Conservation (phyloP, 1,139 yeast species). For the Pichia sp. region DNA sequence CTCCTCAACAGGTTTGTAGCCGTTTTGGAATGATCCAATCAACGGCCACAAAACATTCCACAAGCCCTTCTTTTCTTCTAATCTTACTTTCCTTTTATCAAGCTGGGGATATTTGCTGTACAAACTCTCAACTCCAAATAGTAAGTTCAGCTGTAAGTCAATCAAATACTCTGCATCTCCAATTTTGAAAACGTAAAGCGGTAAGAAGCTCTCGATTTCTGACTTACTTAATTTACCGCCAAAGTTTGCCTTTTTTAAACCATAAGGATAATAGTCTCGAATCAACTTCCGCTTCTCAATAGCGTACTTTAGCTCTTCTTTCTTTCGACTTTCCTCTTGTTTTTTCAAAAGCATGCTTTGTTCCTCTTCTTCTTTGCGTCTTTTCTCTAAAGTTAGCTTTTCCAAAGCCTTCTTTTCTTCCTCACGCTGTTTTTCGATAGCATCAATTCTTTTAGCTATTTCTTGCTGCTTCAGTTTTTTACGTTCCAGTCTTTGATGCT, state of each 20-base stretch:
- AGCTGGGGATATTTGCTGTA: slow-evolving; percentile 30
- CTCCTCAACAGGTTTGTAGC: slow-evolving; percentile 14
- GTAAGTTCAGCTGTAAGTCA: slow-evolving; percentile 62
- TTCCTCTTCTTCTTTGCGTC: slow-evolving; percentile 34
- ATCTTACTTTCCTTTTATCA: slow-evolving; percentile 29
- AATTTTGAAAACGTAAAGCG: slow-evolving; percentile 43
- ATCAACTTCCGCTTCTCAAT: slow-evolving; percentile 39
- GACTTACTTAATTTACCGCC: slow-evolving; percentile 27
- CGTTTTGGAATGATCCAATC: slow-evolving; percentile 39
- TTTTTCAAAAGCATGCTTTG: slow-evolving; percentile 31
- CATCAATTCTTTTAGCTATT: slow-evolving; percentile 34
- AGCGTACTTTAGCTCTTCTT: slow-evolving; percentile 36
- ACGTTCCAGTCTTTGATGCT: slow-evolving; percentile 32
- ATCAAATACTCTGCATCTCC: slow-evolving; percentile 45
- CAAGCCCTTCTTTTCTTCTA: slow-evolving; percentile 42
- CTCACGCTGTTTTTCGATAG: slow-evolving; percentile 37
- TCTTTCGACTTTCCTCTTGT: slow-evolving; percentile 31
- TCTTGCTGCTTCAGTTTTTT: slow-evolving; percentile 34
- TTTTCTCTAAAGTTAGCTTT: slow-evolving; percentile 34
- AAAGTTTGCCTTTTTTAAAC: slow-evolving; percentile 50
- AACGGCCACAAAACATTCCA: slow-evolving; percentile 56
- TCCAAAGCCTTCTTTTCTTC: slow-evolving; percentile 39
- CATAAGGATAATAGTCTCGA: slow-evolving; percentile 60
- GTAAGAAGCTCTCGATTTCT: slow-evolving; percentile 42
- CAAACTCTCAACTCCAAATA: slow-evolving; percentile 47